Evolutionary conservation across 2,329 filamentous ascomycete species (phyloP), one percentile per base, ranked within the genome.

Genomic region (Exophiala dermatitidis): DNA sequence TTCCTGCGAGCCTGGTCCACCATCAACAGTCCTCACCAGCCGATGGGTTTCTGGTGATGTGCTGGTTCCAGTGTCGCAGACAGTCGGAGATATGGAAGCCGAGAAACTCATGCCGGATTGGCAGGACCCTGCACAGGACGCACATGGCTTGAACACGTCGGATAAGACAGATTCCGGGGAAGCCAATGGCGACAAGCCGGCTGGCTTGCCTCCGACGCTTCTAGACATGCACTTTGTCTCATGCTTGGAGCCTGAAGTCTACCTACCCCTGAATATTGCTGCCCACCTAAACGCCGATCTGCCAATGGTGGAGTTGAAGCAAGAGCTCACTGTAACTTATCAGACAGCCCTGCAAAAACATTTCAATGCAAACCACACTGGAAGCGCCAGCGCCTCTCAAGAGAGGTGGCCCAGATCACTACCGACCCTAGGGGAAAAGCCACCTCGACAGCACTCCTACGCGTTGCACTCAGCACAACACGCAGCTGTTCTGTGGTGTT

Each of bases 1-100:
- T 33, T 71, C 73, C 54, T 74, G 72, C 53, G 72, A 74, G 64
- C 66, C 70, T 49, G 72, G 72, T 2, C 71, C 71, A 50, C 72
- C 72, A 1, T 70, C 71, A 5, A 66, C 74, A 34, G 67, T 70
- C 10, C 66, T 73, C 19, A 72, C 71, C 4, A 72, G 72, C 57
- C 65, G 72, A 26, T 75, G 72, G 72, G 62, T 74, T 9, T 66
- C 64, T 10, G 59, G 62, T 2, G 66, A 71, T 9, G 61, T 67
- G 5, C 65, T 74, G 28, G 67, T 65, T 12, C 60, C 61, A 26
- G 50, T 62, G 2, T 41, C 61, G 10, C 59, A 61, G 5, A 60
- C 66, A n/a, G 61, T 62, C 28, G 56, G 68, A n/a, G 66, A 72
- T 32, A 70, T 69, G 33, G 71, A 70, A 67, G 59, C 64, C 12